Evolutionary conservation across 2,329 filamentous ascomycete genomes (phyloP).

Genomic region (Penicillium sp.): DNA sequence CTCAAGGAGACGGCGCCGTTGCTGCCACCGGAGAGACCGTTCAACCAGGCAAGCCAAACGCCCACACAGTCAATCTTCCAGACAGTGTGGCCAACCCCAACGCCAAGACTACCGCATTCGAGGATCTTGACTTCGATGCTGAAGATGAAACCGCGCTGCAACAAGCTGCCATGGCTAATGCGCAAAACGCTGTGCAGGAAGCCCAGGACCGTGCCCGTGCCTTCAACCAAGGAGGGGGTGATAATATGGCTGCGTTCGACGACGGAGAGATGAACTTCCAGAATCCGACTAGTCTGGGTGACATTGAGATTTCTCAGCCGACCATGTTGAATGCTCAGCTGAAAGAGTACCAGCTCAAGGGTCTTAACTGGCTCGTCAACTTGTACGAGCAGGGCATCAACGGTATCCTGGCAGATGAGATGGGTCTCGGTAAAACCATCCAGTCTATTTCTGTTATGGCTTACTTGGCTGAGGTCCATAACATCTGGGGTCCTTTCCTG

Average conservation of each 20-base stretch:
- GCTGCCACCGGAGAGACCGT: constrained; percentile 51
- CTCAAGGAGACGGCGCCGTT: constrained; percentile 80
- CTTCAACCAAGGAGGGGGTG: constrained; percentile 70
- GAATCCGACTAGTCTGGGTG: constrained; percentile 91
- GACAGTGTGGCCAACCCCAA: constrained; percentile 51
- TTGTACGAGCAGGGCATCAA: constrained; percentile 99
- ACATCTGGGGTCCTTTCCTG: constrained; percentile 96
- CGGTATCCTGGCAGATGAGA: constrained; percentile 96
- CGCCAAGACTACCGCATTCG: constrained; percentile 84
- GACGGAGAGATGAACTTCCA: constrained; percentile 99
- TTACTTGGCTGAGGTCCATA: constrained; percentile 93
- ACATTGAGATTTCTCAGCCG: constrained; percentile 90
- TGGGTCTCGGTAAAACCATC: constrained; percentile 98
- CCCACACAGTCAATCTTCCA: constrained; percentile 48
- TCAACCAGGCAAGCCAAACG: constrained; percentile 31
- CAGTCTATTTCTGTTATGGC: constrained; percentile 99
- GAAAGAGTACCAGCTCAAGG: constrained; percentile 98
- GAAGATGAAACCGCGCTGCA: constrained; percentile 82
- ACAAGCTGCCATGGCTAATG: constrained; percentile 88
- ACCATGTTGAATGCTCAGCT: constrained; percentile 90
- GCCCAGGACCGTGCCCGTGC: constrained; percentile 88
- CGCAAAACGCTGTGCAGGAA: constrained; percentile 91
- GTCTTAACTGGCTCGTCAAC: constrained; percentile 98
- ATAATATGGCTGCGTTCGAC: constrained; percentile 68
- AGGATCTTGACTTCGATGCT: constrained; percentile 91